A percentile compares a stretch with the other conserved stretches of the same genome.
These are phyloP conservation scores for Gomphus sp. DNA, from an alignment of 1,284 basidiomycete genomes.

Conservation along the genomic window DNA sequence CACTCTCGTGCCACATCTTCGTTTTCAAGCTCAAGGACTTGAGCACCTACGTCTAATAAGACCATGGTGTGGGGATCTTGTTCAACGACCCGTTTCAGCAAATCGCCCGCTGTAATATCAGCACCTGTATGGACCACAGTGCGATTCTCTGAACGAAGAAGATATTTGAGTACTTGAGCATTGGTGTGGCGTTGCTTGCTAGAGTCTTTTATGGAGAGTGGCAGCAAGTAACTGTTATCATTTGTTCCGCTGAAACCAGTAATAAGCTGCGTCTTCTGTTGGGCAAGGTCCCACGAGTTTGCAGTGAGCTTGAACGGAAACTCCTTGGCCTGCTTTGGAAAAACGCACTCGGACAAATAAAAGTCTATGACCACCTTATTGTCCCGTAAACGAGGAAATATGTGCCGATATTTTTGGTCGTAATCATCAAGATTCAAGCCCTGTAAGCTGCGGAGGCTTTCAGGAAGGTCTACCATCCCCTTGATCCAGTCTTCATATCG, in stretches of 20 bases:
- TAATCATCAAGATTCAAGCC: slow-evolving; percentile 35
- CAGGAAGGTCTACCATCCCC: slow-evolving; percentile 19
- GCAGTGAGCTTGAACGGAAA: slow-evolving; percentile 38
- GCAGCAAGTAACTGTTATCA: slow-evolving; percentile 40
- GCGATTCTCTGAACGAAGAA: slow-evolving; percentile 36
- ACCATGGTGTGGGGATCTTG: slow-evolving; percentile 32
- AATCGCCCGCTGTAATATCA: slow-evolving; percentile 19
- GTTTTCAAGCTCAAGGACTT: slow-evolving; percentile 44
- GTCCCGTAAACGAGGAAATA: slow-evolving; percentile 27
- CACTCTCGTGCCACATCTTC: slow-evolving; percentile 29
- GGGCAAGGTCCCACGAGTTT: slow-evolving; percentile 46
- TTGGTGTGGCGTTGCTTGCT: slow-evolving; percentile 37
- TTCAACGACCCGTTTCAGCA: slow-evolving; percentile 25
- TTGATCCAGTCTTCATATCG: slow-evolving; percentile 36
- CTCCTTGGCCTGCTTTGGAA: slow-evolving; percentile 40
- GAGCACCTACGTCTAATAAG: slow-evolving; percentile 48
- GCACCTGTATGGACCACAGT: slow-evolving; percentile 24
- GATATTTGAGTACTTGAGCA: slow-evolving; percentile 35
- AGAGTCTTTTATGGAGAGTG: slow-evolving; percentile 34
- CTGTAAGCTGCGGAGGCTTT: slow-evolving; percentile 21
- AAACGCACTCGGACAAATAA: slow-evolving; percentile 37
- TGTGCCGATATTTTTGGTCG: slow-evolving; percentile 21
- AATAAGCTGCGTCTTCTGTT: slow-evolving; percentile 23
- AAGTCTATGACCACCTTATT: slow-evolving; percentile 39
- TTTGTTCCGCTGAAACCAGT: slow-evolving; percentile 55